phyloP scores from a whole-genome alignment of 257 asterid species.

The Ajuga chamaepitys region DNA sequence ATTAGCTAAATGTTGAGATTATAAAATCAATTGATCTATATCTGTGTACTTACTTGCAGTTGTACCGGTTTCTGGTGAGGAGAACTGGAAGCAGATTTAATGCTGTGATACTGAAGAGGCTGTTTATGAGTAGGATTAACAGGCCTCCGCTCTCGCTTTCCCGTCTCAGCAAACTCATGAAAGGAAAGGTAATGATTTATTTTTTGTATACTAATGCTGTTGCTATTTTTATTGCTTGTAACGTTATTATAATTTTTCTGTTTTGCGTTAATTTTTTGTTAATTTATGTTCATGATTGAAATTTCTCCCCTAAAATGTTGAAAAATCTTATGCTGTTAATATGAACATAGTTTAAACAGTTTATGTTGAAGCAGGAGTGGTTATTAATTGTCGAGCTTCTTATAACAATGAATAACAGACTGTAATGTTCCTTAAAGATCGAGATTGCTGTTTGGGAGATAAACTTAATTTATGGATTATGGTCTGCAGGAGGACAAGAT shows the following conservation, averaged over 20 bases:
- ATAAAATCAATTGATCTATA: background rate
- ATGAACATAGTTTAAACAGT: background rate
- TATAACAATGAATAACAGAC: too few species aligned
- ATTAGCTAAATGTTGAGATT: background rate
- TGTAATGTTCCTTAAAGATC: too few species aligned
- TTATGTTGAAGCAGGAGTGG: too few species aligned
- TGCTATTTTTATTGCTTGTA: background rate
- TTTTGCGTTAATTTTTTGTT: too few species aligned
- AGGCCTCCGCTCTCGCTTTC: conserved; percentile 84
- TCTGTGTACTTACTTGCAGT: conserved; percentile 21
- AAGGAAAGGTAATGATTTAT: conserved; percentile 48
- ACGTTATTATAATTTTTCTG: background rate
- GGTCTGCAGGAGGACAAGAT: conserved; percentile 59
- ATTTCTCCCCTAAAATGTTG: background rate
- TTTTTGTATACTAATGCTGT: background rate
- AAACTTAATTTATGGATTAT: background rate
- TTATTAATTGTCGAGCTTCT: too few species aligned
- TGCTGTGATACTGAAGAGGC: conserved; percentile 74
- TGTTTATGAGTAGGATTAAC: conserved; percentile 87
- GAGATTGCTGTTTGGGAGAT: background rate
- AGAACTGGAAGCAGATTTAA: conserved; percentile 87
- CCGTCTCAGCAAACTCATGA: conserved; percentile 55
- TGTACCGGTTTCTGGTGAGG: conserved; percentile 83
- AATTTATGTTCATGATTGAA: too few species aligned
- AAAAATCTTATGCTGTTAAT: too few species aligned